phyloP scores from a whole-genome alignment of 1,284 basidiomycete species.

The Apiotrichum akiyoshidainum region DNA sequence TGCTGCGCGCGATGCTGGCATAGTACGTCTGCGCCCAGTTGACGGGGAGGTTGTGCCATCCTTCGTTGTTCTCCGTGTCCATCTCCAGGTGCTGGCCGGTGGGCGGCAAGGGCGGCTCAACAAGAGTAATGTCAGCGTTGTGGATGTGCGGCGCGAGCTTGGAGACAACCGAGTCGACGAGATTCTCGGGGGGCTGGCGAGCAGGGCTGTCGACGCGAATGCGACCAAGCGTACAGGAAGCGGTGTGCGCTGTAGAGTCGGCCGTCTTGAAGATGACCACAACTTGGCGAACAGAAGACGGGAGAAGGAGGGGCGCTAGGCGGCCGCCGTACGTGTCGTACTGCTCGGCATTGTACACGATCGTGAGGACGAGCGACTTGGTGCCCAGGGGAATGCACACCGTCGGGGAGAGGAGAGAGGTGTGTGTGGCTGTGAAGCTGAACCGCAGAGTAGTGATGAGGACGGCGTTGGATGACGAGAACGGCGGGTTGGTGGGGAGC shows the following conservation, averaged over 20 bases:
- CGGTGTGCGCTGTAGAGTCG: too few relatives aligned
- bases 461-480: background rate
- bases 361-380: background rate
- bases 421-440: too few relatives aligned
- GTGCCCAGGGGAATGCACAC: too few relatives aligned
- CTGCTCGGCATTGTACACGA: background rate
- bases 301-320: background rate
- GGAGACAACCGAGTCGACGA: background rate
- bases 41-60: background rate
- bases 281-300: background rate
- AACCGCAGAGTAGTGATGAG: background rate
- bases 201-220: background rate
- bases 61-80: background rate
- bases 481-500: background rate
- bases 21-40: background rate
- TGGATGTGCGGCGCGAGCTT: background rate
- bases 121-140: background rate
- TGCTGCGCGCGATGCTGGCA: background rate
- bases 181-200: background rate
- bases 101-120: background rate
- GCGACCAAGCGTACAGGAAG: background rate
- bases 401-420: too few relatives aligned
- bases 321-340: background rate
- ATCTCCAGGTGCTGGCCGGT: background rate
- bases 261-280: background rate